Evolutionary conservation across 2,329 filamentous ascomycete genomes (phyloP).

Genomic region (Orbilia oligospora): DNA sequence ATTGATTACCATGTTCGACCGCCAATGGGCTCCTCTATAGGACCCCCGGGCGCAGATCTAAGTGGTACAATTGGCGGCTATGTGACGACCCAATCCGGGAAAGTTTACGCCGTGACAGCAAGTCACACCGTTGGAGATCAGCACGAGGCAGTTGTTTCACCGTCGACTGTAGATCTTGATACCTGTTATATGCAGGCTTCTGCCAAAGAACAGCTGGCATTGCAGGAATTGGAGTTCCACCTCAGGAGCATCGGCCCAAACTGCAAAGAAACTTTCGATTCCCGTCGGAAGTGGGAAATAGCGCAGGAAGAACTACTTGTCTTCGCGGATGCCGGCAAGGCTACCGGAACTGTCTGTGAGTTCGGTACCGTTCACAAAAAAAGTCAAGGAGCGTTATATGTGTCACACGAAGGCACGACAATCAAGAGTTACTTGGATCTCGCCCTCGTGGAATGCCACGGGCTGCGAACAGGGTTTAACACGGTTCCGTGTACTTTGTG

Average conservation of each 20-base stretch:
- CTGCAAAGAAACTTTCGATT: slow-evolving; percentile 40
- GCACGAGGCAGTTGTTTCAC: slow-evolving; percentile 40
- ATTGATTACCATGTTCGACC: slow-evolving; percentile 42
- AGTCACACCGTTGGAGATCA: slow-evolving; percentile 40
- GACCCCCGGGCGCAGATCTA: slow-evolving; percentile 11
- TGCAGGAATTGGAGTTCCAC: slow-evolving; percentile 53
- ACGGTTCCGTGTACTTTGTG: slow-evolving; percentile 36
- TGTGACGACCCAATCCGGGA: slow-evolving; percentile 33
- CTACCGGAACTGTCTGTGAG: slow-evolving; percentile 2
- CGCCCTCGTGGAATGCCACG: slow-evolving; percentile 40
- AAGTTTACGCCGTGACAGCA: slow-evolving; percentile 45
- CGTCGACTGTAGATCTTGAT: slow-evolving; percentile 42
- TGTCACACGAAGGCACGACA: slow-evolving; percentile 10
- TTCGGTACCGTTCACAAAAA: slow-evolving; percentile 34
- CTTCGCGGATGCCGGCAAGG: slow-evolving; percentile 15
- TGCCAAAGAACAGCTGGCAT: slow-evolving; percentile 47
- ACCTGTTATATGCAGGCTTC: slow-evolving; percentile 46
- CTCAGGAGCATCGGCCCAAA: slow-evolving; percentile 33
- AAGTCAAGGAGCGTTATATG: slow-evolving; percentile 38
- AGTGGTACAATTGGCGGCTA: slow-evolving; percentile 56
- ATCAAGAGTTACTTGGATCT: slow-evolving; percentile 50
- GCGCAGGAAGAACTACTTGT: slow-evolving; percentile 45
- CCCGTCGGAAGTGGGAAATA: slow-evolving; percentile 55
- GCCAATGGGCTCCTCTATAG: slow-evolving; percentile 47
- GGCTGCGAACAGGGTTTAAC: slow-evolving; percentile 42